phyloP scores from a whole-genome alignment of 805 yeast genomes.

The Lipomyces yamadae region DNA sequence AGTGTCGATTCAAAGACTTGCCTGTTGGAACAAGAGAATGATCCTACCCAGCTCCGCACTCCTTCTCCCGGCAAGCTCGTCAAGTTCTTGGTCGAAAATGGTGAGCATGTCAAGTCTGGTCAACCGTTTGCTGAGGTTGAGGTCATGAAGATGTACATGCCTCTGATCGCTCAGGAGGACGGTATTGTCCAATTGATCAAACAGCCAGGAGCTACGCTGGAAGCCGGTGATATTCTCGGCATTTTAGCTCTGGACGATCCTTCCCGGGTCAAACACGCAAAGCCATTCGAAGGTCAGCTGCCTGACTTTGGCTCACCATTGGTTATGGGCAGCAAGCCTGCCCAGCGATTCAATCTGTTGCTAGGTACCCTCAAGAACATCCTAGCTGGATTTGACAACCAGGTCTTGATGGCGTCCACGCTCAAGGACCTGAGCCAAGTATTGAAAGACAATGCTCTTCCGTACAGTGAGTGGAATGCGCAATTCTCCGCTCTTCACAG shows the following conservation, averaged over 20 bases:
- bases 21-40: slow-evolving; percentile 90
- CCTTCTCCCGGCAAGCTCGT: slow-evolving; percentile 99
- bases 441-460: slow-evolving; percentile 78
- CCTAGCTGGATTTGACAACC: slow-evolving; percentile 91
- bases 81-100: slow-evolving; percentile 89
- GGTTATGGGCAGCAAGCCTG: slow-evolving; percentile 81
- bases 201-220: slow-evolving; percentile 97
- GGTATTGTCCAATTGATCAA: slow-evolving; percentile 91
- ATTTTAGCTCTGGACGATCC: slow-evolving; percentile 95
- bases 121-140: slow-evolving; percentile 98
- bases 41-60: slow-evolving; percentile 97
- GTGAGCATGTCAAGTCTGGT: slow-evolving; percentile 89
- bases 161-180: slow-evolving; percentile 88
- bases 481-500: slow-evolving; percentile 90
- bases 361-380: slow-evolving; percentile 73
- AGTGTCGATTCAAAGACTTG: slow-evolving; percentile 97
- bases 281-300: slow-evolving; percentile 91
- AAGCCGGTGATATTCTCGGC: slow-evolving; percentile 96
- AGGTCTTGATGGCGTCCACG: slow-evolving; percentile 87
- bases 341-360: slow-evolving; percentile 67
- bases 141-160: slow-evolving; percentile 99
- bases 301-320: slow-evolving; percentile 87
- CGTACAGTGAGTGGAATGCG: slow-evolving; percentile 89
- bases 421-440: slow-evolving; percentile 72
- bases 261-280: slow-evolving; percentile 93